Percentiles rank a stretch among this genome's conserved stretches.
Conservation (phyloP, 164 flowering plant genomes). For the Dillenia turbinata region DNA sequence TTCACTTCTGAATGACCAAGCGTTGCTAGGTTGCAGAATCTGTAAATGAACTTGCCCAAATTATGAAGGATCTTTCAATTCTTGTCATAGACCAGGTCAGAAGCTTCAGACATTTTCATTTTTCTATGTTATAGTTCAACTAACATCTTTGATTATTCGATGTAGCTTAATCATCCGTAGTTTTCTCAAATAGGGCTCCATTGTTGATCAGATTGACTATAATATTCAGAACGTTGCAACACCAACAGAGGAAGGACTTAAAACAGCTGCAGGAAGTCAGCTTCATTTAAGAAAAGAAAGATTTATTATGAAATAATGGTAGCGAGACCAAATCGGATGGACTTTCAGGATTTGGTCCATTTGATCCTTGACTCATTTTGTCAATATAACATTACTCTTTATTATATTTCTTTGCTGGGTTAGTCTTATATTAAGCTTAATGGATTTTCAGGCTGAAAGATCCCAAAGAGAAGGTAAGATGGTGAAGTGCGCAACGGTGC, state of each 20-base stretch:
- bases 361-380: background rate
- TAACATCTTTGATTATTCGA: background rate
- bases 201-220: conserved; percentile 94
- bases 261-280: conserved; percentile 86
- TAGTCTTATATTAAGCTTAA: background rate
- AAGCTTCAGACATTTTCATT: conserved; percentile 2
- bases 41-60: conserved; percentile 93
- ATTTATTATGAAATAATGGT: no score
- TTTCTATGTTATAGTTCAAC: background rate
- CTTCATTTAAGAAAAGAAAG: background rate
- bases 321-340: no score
- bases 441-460: conserved; percentile 76
- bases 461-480: conserved; percentile 81
- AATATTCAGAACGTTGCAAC: conserved; percentile 91
- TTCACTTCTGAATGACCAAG: background rate
- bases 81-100: conserved; percentile 96
- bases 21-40: conserved; percentile 78
- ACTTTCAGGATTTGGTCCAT: no score
- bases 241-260: conserved; percentile 82
- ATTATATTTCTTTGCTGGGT: no score
- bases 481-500: conserved; percentile 87
- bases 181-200: conserved; percentile 69
- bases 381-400: background rate
- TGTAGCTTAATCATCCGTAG: background rate
- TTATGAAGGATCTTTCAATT: conserved; percentile 98